Percentiles rank a stretch among this genome's conserved stretches.
phyloP scores from a whole-genome alignment of 2,329 filamentous ascomycete species.

The Neonectria neomacrospora region DNA sequence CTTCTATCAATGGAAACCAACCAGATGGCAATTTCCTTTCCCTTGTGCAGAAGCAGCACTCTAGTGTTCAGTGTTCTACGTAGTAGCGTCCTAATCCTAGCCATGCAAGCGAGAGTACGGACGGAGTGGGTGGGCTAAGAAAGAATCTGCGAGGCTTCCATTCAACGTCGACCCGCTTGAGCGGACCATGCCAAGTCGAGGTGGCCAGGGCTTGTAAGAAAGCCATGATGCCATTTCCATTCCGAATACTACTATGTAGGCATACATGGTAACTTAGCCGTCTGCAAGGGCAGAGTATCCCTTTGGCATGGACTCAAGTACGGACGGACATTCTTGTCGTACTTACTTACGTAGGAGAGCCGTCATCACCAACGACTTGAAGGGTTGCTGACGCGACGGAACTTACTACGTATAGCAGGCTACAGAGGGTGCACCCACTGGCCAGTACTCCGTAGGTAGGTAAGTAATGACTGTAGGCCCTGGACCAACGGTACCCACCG shows the following conservation, averaged over 20 bases:
- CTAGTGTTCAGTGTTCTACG: too few species aligned
- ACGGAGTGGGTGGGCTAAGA: conserved; percentile 11
- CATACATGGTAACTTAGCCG: too few species aligned
- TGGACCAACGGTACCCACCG: conserved; percentile 17
- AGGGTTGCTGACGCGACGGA: neutral
- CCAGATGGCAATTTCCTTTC: conserved; percentile 25
- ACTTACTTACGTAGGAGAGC: neutral
- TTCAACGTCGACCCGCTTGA: conserved; percentile 13
- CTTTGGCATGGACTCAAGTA: neutral
- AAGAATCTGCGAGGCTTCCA: conserved; percentile 6
- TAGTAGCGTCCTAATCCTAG: neutral
- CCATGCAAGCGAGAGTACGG: conserved; percentile 16
- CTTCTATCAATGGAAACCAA: neutral
- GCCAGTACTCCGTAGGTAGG: too few species aligned
- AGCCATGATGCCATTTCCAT: conserved; percentile 8
- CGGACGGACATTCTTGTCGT: neutral
- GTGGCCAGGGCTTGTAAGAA: neutral
- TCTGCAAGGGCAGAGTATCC: too few species aligned
- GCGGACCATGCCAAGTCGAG: conserved; percentile 7
- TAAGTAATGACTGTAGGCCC: neutral
- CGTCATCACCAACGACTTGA: neutral
- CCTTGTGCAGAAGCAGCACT: conserved; percentile 9
- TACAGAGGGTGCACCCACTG: neutral
- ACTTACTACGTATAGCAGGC: neutral
- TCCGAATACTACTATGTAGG: too few species aligned